phyloP scores from a whole-genome alignment of 2,329 filamentous ascomycete genomes.

The Arthrobotrys sphaeroides region DNA sequence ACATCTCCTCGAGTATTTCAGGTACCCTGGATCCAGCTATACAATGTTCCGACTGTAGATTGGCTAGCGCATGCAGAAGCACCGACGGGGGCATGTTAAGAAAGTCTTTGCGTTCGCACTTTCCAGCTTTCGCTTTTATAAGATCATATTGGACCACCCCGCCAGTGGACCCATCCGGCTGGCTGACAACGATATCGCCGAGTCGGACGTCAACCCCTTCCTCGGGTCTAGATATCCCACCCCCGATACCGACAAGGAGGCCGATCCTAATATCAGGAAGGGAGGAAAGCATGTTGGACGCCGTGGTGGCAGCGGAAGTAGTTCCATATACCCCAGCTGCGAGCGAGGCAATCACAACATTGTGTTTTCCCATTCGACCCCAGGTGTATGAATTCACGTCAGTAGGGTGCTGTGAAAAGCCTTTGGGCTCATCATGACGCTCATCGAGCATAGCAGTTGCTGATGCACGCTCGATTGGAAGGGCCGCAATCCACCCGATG shows the following conservation, averaged over 20 bases:
- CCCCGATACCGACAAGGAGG: conserved; percentile 45
- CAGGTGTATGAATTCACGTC: conserved; percentile 2
- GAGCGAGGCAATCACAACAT: conserved; percentile 29
- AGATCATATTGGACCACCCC: conserved; percentile 60
- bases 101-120: conserved; percentile 2
- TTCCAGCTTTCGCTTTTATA: conserved; percentile 53
- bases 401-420: conserved; percentile 14
- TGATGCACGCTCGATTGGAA: conserved; percentile 4
- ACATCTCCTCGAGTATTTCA: background rate
- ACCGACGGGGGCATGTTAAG: conserved; percentile 32
- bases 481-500: conserved; percentile 6
- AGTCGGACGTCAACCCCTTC: conserved; percentile 58
- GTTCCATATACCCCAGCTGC: conserved; percentile 6
- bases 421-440: background rate
- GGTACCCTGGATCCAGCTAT: background rate
- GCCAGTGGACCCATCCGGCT: conserved; percentile 38
- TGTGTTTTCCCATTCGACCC: conserved; percentile 26
- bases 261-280: conserved; percentile 28
- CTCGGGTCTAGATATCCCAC: conserved; percentile 29
- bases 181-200: conserved; percentile 60
- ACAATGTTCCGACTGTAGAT: conserved; percentile 2
- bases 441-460: background rate
- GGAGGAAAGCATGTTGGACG: background rate
- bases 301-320: conserved; percentile 22
- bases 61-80: conserved; percentile 15